Percentiles rank a stretch among this genome's conserved stretches.
Evolutionary conservation across 306 rosid species (phyloP).

Genomic region (Casuarina equisetifolia): DNA sequence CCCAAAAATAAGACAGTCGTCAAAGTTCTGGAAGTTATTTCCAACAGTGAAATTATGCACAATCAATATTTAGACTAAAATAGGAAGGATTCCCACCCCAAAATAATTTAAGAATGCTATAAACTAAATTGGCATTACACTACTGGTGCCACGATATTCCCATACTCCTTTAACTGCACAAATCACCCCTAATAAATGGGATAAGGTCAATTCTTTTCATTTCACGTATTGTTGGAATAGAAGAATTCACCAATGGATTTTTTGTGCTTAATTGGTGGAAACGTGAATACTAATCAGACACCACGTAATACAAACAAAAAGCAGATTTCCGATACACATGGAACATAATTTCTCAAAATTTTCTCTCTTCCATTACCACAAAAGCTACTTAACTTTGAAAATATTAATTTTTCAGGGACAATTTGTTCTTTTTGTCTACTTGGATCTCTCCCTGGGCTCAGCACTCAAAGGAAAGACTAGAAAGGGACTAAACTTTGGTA

Average conservation of each 20-base stretch:
- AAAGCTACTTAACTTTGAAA: too few species aligned
- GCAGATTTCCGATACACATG: background rate
- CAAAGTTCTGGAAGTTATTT: background rate
- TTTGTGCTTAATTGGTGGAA: background rate
- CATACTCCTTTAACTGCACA: background rate
- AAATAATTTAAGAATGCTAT: background rate
- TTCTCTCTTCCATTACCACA: too few species aligned
- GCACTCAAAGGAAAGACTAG: background rate
- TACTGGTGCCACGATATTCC: background rate
- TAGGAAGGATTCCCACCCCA: background rate
- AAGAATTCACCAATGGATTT: background rate
- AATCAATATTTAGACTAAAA: background rate
- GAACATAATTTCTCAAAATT: background rate
- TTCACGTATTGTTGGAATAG: too few species aligned
- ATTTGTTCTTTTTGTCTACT: background rate
- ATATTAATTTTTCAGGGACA: background rate
- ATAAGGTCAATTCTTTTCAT: background rate
- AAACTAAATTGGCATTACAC: background rate
- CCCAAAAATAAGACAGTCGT: background rate
- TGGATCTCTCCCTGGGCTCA: background rate
- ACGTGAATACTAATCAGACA: background rate
- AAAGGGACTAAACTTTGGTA: background rate
- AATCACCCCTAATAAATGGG: background rate
- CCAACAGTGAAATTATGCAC: background rate
- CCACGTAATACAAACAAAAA: background rate